Evolutionary conservation across 1,284 basidiomycete species (phyloP).

Genomic region (Fistulinella cinereoalba): DNA sequence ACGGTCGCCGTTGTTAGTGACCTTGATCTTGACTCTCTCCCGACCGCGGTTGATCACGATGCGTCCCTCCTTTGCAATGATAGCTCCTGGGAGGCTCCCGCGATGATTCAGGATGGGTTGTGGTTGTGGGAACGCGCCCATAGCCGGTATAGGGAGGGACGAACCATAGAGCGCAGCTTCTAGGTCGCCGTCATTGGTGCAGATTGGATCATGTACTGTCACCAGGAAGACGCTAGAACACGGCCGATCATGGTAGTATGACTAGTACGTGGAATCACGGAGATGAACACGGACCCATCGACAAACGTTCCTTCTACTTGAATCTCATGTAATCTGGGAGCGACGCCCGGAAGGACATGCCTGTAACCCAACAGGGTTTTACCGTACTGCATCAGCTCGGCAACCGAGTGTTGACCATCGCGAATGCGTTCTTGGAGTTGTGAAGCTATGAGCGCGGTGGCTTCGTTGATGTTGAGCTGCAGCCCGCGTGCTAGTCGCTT

Average conservation of each 20-base stretch:
- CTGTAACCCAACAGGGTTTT: slow-evolving; percentile 85
- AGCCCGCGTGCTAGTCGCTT: slow-evolving; percentile 91
- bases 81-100: slow-evolving; percentile 69
- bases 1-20: slow-evolving; percentile 92
- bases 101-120: slow-evolving; percentile 47
- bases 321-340: slow-evolving; percentile 70
- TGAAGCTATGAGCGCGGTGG: slow-evolving; percentile 84
- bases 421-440: slow-evolving; percentile 93
- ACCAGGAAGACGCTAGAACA: slow-evolving; percentile 77
- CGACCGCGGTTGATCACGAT: slow-evolving; percentile 79
- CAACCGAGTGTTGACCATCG: slow-evolving; percentile 89
- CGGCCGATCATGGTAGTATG: not conserved
- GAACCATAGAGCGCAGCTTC: slow-evolving; percentile 86
- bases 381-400: slow-evolving; percentile 89
- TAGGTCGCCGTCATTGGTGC: slow-evolving; percentile 78
- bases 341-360: slow-evolving; percentile 85
- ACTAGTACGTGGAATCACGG: not conserved
- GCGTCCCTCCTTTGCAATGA: slow-evolving; percentile 64
- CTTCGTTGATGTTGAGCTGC: slow-evolving; percentile 84
- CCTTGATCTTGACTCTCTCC: slow-evolving; percentile 67
- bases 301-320: slow-evolving; percentile 92
- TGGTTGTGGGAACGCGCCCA: slow-evolving; percentile 60
- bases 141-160: slow-evolving; percentile 78
- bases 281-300: slow-evolving; percentile 59
- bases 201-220: slow-evolving; percentile 92